Base-by-base conservation (phyloP, 805 yeast genomes). In the Saccharomyces jurei region DNA sequence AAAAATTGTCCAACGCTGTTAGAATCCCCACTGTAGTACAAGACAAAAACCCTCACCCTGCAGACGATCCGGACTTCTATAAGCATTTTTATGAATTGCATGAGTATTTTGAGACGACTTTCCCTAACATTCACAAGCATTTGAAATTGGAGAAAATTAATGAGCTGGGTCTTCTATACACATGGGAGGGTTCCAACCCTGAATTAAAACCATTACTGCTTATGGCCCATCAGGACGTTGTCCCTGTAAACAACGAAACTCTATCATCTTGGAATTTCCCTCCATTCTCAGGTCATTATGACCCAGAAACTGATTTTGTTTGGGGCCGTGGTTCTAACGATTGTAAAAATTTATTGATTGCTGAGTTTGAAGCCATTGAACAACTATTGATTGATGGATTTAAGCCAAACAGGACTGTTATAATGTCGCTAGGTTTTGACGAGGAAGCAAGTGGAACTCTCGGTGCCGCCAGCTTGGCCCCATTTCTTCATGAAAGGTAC, bases 191-290 rank as follows among this genome's bases (percentile, higher is more conserved):
- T 11, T 65, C 79, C 3, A 65, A 79, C 46, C 30, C 62, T 5
- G 56, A 66, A 2, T 69, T 83, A 59, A 83, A 85, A 65, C 96
- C 96, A 11, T 60, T 84, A 17, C 60, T 89, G 69, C 71, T 87
- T 48, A 79, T 86, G 68, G 92, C 94, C 4, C 96, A 89, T 67
- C 89, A 84, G 65, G 96, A 89, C 64, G 89, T 85, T 1, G 96
- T 89, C 14, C 96, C 96, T 0, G 85, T 87, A 5, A 86, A 82
- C 62, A 65, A 67, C n/a, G 80, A 76, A 26, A 81, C 90, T 0
- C 68, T 74, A 47, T 72, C 69, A 28, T 71, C 79, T 53, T 89
- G 96, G 96, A 74, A 71, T 0, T 74, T 80, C 63, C 83, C 83
- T 10, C 95, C 96, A 2, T 86, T 81, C 55, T 67, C 75, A 17